Percentiles rank a stretch among this genome's conserved stretches.
Conservation (phyloP, 805 yeast species). For the Ogataea trehaloabstinens region DNA sequence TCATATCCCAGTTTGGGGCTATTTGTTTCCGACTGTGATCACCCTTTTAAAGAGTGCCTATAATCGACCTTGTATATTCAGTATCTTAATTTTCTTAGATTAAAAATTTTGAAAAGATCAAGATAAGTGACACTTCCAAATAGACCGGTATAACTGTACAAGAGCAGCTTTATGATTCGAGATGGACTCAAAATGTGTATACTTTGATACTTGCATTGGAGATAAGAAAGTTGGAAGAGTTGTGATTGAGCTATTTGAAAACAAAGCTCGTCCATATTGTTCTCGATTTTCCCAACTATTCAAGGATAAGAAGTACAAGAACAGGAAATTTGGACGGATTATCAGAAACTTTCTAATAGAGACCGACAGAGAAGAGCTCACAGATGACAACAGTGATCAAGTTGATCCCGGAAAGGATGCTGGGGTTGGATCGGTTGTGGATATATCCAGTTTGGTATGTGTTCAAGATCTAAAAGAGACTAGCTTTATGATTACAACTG, state of each 20-base stretch:
- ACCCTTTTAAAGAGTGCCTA: too few species aligned
- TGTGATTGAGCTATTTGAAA: constrained; percentile 50
- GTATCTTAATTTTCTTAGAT: too few species aligned
- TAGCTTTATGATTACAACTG: constrained; percentile 63
- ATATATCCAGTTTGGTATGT: constrained; percentile 51
- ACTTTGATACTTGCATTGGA: constrained; percentile 53
- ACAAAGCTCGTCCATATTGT: constrained; percentile 55
- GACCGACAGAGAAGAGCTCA: constrained; percentile 26
- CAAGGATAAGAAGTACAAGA: constrained; percentile 38
- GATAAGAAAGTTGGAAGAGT: constrained; percentile 51
- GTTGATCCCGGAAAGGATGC: not conserved
- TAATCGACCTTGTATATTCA: too few species aligned
- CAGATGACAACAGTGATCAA: not conserved
- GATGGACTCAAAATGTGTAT: constrained; percentile 19
- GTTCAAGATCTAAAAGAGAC: constrained; percentile 49
- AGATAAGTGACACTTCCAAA: too few species aligned
- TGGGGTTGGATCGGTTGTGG: constrained; percentile 51
- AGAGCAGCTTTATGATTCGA: too few species aligned
- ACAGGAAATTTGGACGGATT: constrained; percentile 57
- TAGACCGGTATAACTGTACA: too few species aligned
- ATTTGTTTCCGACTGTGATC: too few species aligned
- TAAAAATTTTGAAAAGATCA: too few species aligned
- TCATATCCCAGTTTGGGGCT: too few species aligned
- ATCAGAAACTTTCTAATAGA: constrained; percentile 70
- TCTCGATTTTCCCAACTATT: constrained; percentile 51